phyloP scores from a whole-genome alignment of 2,329 filamentous ascomycete genomes.

The Cercospora zeae-maydis region DNA sequence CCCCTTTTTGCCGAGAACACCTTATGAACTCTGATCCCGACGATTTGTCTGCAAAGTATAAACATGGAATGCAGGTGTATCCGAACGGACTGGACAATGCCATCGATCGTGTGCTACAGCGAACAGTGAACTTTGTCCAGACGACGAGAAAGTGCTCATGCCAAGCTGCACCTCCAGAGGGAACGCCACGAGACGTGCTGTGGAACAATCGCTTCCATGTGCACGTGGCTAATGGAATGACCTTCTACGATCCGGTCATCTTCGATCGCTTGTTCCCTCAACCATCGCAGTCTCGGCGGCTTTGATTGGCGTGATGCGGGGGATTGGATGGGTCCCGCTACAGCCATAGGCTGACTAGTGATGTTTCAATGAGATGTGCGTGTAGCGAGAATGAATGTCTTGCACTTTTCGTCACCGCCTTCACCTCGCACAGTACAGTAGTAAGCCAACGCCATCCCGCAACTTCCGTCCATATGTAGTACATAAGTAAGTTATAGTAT shows the following conservation, averaged over 20 bases:
- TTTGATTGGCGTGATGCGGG: neutral
- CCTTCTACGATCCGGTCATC: neutral
- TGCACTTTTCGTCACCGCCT: no score
- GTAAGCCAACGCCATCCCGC: neutral
- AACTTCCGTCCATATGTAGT: neutral
- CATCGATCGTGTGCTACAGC: neutral
- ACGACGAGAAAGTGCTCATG: neutral
- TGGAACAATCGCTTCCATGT: neutral
- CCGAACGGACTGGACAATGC: neutral
- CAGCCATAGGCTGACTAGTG: neutral
- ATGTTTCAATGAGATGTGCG: neutral
- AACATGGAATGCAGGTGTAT: neutral
- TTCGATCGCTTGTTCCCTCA: neutral
- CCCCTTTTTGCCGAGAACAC: neutral
- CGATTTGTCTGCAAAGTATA: neutral
- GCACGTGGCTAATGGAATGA: neutral
- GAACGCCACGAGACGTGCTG: neutral
- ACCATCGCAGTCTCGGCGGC: neutral
- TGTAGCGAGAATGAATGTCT: no score
- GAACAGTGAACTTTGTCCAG: neutral
- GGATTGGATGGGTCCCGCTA: neutral
- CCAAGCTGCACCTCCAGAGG: neutral
- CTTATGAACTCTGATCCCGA: neutral
- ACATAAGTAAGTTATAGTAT: no score
- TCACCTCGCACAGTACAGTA: neutral